Percentiles rank a stretch among this genome's conserved stretches.
Conservation (phyloP, 169 alveolate genomes). For the Cyclospora cayetanensis region DNA sequence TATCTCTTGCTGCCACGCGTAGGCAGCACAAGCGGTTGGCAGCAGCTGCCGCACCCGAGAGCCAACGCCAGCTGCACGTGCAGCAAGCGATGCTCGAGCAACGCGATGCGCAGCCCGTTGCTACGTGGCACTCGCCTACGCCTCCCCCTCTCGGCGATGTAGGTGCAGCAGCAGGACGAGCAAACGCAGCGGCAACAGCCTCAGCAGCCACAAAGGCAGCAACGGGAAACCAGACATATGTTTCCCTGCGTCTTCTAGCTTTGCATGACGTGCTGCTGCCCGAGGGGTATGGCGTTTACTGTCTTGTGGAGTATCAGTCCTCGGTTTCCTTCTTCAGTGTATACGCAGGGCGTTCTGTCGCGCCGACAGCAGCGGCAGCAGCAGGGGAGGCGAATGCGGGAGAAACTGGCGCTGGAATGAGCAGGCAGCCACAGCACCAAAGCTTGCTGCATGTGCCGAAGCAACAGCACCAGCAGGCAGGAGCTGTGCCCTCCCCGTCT, state of each 20-base stretch:
- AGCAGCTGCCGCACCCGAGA: neutral
- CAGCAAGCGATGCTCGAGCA: neutral
- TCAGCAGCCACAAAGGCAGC: neutral
- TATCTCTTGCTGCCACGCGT: slow-evolving; percentile 12
- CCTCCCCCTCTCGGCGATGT: too few relatives aligned
- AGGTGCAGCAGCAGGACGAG: too few relatives aligned
- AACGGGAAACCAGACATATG: neutral
- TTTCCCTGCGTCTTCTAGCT: neutral
- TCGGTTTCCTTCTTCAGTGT: slow-evolving; percentile 3
- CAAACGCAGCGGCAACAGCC: neutral
- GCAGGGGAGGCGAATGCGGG: neutral
- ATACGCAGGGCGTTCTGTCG: neutral
- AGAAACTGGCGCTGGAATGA: neutral
- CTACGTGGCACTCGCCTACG: neutral
- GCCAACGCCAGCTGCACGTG: neutral
- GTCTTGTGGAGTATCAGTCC: neutral
- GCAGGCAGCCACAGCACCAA: neutral
- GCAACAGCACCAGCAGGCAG: slow-evolving; percentile 36
- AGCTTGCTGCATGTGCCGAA: neutral
- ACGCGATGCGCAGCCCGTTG: neutral
- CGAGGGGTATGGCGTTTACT: neutral
- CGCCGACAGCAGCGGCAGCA: slow-evolving; percentile 10
- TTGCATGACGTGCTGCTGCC: slow-evolving; percentile 41
- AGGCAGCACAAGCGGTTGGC: neutral
- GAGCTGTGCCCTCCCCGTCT: neutral